Base-by-base conservation (phyloP, 192 early-diverging fungal species). In the Coemansia sp. region DNA sequence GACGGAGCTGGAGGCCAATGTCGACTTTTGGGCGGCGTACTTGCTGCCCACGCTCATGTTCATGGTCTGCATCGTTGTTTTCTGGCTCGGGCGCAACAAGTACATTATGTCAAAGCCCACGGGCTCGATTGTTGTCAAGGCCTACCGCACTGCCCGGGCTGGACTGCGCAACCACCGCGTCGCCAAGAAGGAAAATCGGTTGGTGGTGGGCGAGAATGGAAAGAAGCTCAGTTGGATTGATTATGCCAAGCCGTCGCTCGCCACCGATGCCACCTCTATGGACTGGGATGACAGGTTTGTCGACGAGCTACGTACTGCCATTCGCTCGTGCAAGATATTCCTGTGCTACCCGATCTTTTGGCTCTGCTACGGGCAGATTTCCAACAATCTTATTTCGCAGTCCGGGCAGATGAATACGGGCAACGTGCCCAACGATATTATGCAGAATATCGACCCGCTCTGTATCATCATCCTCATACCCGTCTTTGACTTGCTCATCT, bases 251-350 rank as follows among this genome's bases (percentile, higher is more conserved):
- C 90, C 89, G 25, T 88, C 87, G 64, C 22, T 62, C 17, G 56
- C 38, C 53, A 22, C 27, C 10, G 58, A 58, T 14, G 47, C 57
- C 19, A 20, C 37, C 11, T 31, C 36, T 4, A 40, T 84, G 24
- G 85, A 76, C 53, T 93, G 90, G 90, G 85, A 90, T 51, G 89
- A 92, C 80, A 72, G 76, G 51, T 93, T 93, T 60, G 84, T 93
- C 43, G 87, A 89, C 53, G 89, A 93, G 66, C 84, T 91, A 62
- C 74, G 76, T 31, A 68, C 79, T 35, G 78, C 86, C 1, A 59
- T 91, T 36, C 76, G 85, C 51, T 88, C 90, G 35, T 90, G 89
- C 82, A 77, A 77, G 57, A 86, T 93, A 41, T 91, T 91, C 72
- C 71, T 84, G 37, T 88, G 85, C 71, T 93, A 78, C 72, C 91